Base-by-base conservation (phyloP, 192 early-diverging fungal species). In the Umbelopsis sp. region DNA sequence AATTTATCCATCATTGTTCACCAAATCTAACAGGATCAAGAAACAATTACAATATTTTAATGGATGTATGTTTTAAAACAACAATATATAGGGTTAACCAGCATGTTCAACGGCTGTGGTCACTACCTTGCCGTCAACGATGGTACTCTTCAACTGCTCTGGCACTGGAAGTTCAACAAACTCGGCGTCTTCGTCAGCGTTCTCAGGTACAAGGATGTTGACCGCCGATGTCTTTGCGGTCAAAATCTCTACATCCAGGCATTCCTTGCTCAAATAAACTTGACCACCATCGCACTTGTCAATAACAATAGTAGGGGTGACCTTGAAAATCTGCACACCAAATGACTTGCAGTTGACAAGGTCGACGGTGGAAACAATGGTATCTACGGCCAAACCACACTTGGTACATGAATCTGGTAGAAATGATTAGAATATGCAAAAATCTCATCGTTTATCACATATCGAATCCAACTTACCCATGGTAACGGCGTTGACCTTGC, bases 241-340 rank as follows among this genome's bases (percentile, higher is more conserved):
- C 71, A 96, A 86, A 49, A 99, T 93, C 76, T 96, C 95, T 0
- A 92, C 88, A 45, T 90, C 89, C 31, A 90, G 62, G 45, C 89
- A 91, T 9, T 88, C 87, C 68, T 89, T 83, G 14, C 94, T 93
- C 53, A 99, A 77, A 78, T 91, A 99, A n/a, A 99, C 82, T 74
- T 95, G 91, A 65, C 91, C 87, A 29, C 96, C 92, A 81, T 99
- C 97, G 10, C 91, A 91, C 81, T 98, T 98, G 81, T 99, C 97
- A 47, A 99, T 81, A 32, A 85, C 86, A 56, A 96, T 87, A 0
- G 95, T 95, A 1, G 97, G 96, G 11, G 88, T 91, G 0, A 83
- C 83, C 41, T 92, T 91, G 44, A 92, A 90, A 26, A 96, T 83
- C 73, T 99, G 97, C 43, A 97, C 76, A 68, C 94, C 91, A 41